A percentile compares a stretch with the other conserved stretches of the same genome.
Conservation (phyloP, 208 protist species). For the Leishmania turanica region DNA sequence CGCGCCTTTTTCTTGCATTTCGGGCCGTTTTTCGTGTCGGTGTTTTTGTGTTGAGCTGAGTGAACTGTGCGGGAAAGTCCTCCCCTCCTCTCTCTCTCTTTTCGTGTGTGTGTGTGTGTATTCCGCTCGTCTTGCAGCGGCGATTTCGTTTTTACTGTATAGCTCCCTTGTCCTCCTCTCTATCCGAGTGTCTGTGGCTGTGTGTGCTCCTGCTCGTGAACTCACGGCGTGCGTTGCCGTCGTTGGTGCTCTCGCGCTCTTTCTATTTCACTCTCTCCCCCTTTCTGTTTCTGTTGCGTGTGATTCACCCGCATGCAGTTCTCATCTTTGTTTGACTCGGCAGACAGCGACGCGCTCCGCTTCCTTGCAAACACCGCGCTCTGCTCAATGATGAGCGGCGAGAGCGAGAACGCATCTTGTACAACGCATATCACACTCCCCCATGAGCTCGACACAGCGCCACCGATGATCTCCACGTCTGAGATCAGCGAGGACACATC, state of each 20-base stretch:
- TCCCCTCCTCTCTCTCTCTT: neutral
- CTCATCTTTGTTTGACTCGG: neutral
- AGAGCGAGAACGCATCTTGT: neutral
- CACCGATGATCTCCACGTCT: conserved; percentile 8
- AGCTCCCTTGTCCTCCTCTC: neutral
- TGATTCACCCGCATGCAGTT: neutral
- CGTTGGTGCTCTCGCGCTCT: neutral
- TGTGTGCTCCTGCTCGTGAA: neutral
- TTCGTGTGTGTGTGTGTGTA: neutral
- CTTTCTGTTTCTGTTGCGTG: neutral
- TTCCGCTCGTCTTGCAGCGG: neutral
- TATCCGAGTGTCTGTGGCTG: neutral
- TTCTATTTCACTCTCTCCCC: neutral
- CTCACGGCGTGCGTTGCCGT: neutral
- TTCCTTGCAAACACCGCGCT: neutral
- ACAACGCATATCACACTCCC: conserved; percentile 17
- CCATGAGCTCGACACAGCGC: conserved; percentile 10
- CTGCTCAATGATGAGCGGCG: neutral
- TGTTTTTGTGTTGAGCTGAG: neutral
- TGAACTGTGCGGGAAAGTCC: neutral
- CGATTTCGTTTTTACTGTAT: neutral
- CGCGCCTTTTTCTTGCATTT: neutral
- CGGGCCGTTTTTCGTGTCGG: neutral
- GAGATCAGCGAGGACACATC: conserved; percentile 3
- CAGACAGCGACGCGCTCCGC: neutral